Conservation (phyloP, 768 basidiomycete genomes). For the Pleurotus pulmonarius region DNA sequence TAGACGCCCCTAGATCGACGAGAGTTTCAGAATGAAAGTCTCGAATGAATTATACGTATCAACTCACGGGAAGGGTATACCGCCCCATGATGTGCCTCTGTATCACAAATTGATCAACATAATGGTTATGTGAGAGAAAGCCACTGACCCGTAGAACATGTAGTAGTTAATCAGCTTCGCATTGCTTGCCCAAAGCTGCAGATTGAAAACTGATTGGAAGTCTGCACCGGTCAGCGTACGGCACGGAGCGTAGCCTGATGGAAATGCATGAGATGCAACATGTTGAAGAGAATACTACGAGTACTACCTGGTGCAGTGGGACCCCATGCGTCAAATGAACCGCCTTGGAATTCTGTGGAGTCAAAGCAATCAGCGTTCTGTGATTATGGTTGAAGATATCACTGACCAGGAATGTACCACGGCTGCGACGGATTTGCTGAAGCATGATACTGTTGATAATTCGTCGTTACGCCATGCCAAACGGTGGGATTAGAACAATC, state of each 20-base stretch:
- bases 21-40: not conserved
- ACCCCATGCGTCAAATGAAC: constrained; percentile 82
- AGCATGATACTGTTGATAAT: constrained; percentile 64
- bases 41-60: not conserved
- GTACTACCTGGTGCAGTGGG: constrained; percentile 58
- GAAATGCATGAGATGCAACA: not conserved
- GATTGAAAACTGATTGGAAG: constrained; percentile 79
- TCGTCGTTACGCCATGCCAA: constrained; percentile 63
- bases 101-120: not conserved
- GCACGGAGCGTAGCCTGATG: constrained; percentile 60
- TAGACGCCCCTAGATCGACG: constrained; percentile 47
- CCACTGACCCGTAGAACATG: constrained; percentile 73
- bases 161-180: constrained; percentile 82
- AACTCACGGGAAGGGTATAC: constrained; percentile 56
- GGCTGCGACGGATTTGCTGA: constrained; percentile 52
- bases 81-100: constrained; percentile 86
- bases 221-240: constrained; percentile 63
- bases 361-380: not conserved
- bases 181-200: constrained; percentile 75
- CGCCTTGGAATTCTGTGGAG: constrained; percentile 58
- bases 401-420: constrained; percentile 64
- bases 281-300: not conserved
- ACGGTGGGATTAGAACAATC: constrained; percentile 71
- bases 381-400: not conserved
- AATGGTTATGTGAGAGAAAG: constrained; percentile 12